Evolutionary conservation across 345 rosid species (phyloP).

Genomic region (Eucalyptus brandiana): DNA sequence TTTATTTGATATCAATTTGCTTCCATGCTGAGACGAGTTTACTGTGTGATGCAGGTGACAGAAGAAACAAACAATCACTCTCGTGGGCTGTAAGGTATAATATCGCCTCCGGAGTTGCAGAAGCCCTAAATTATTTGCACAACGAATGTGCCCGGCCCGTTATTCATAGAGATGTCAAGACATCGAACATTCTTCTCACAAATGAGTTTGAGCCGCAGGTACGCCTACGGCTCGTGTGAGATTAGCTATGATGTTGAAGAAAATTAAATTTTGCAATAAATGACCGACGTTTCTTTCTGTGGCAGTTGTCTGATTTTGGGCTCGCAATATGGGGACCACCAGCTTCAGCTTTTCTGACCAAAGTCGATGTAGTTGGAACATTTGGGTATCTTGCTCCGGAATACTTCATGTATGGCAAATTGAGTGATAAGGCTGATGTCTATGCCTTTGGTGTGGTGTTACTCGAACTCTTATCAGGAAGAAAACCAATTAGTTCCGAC

Average conservation of each 20-base stretch:
- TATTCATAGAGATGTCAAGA: slow-evolving; percentile 90
- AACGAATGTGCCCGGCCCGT: slow-evolving; percentile 53
- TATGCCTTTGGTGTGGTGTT: slow-evolving; percentile 90
- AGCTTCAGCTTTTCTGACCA: slow-evolving; percentile 39
- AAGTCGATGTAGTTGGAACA: slow-evolving; percentile 73
- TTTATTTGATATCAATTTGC: background rate
- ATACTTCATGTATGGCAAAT: slow-evolving; percentile 92
- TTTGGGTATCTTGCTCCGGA: slow-evolving; percentile 99
- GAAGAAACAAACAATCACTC: slow-evolving; percentile 15
- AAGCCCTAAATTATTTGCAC: slow-evolving; percentile 68
- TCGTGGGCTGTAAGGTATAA: slow-evolving; percentile 59
- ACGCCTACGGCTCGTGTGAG: background rate
- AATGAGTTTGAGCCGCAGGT: slow-evolving; percentile 74
- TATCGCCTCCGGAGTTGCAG: slow-evolving; percentile 57
- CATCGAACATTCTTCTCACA: slow-evolving; percentile 83
- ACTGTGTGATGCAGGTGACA: slow-evolving; percentile 1
- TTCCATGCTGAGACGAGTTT: background rate
- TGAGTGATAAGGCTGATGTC: slow-evolving; percentile 84
- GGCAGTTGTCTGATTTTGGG: slow-evolving; percentile 86
- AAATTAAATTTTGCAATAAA: background rate
- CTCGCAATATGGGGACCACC: slow-evolving; percentile 82
- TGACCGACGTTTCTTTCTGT: background rate
- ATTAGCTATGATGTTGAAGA: background rate
- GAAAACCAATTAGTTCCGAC: slow-evolving; percentile 52
- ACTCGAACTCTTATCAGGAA: slow-evolving; percentile 83